Evolutionary conservation across 768 basidiomycete species (phyloP), one percentile per base, ranked within the genome.

Genomic region (Kwoniella sp.): DNA sequence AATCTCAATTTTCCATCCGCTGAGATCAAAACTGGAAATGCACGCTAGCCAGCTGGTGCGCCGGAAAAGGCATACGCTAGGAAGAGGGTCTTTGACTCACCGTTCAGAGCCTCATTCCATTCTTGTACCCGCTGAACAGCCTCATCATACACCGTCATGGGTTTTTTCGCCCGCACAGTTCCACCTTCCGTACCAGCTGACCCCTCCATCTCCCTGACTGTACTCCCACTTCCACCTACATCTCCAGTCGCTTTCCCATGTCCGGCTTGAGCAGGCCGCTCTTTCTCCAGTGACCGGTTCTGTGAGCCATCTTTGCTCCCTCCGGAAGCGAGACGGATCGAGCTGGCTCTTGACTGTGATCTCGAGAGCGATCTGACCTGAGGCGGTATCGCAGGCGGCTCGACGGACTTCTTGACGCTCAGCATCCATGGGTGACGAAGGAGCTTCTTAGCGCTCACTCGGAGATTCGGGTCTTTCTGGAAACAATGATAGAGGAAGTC

Each of bases 401-500:
- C 83, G 82, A 91, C 85, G 78, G 93, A 90, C 75, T 87, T 89
- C 73, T 89, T 86, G 1, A 92, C 88, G 0, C 90, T 85, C 13
- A 89, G 83, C 93, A 99, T 98, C 96, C 96, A 99, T 25, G 93
- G 92, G 75, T 99, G 96, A 73, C 85, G 85, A 23, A 96, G 83
- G 22, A 99, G 84, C 82, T 97, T 97, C 82, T 90, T 90, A 5
- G 95, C 96, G 0, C 91, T 90, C 72, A 98, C 89, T 23, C 96
- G 89, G 29, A 99, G 84, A 81, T 97, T 95, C 68, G 88, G 88
- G 76, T 98, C 95, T 82, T 98, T 98, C 84, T 98, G 95, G 81
- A 99, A 99, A 76, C 96, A 98, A 65, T 96, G 93, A 73, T 91
- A 90, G 15, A 98, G 84, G 74, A 99, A 99, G 81, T 98, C 93